Base-by-base conservation (phyloP, 345 rosid species). In the Salix dunnii region DNA sequence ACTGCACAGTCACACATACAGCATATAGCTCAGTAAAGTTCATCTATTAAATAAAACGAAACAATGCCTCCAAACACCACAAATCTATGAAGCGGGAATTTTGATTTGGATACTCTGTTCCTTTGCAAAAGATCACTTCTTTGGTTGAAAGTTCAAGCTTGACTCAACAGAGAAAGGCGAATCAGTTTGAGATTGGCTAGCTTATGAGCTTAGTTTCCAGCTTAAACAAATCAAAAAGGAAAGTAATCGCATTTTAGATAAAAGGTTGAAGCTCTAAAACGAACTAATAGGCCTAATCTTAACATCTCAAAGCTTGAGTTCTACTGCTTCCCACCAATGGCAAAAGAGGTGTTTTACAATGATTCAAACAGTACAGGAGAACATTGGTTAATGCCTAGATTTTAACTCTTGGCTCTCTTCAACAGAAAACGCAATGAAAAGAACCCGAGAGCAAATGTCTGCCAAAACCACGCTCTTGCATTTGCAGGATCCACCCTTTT, bases 391-490 rank as follows among this genome's bases (percentile, higher is more conserved):
- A 72, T 33, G 27, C 17, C 76, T 7, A 35, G 38, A 42, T 55
- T 78, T 77, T 78, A 69, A 9, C 78, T 82, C 82, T 71, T 77
- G 2, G 92, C 92, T 85, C 91, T 91, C 81, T 88, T 88, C 78
- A 88, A 82, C 77, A 91, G 80, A 67, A 84, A 84, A 61, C 92
- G 90, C 85, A 89, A 65, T 2, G 96, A 92, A 78, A 88, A 86
- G 9, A 84, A 2, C 63, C 97, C 97, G 25, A 94, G 92, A 42
- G 82, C 89, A 60, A 79, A 69, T 42, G 95, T 92, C 80, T 91
- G 98, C 95, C 95, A 94, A 81, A 91, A 92, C 97, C 97, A 94
- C 60, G 91, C 92, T 71, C 70, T 87, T 21, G 97, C 90, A 76
- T 92, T 92, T 9, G 70, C 85, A 7, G 91, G 92, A 82, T 94